These are phyloP conservation scores for Boletus rubroflammeus DNA, from an alignment of 768 basidiomycete genomes.

Conservation along the genomic window DNA sequence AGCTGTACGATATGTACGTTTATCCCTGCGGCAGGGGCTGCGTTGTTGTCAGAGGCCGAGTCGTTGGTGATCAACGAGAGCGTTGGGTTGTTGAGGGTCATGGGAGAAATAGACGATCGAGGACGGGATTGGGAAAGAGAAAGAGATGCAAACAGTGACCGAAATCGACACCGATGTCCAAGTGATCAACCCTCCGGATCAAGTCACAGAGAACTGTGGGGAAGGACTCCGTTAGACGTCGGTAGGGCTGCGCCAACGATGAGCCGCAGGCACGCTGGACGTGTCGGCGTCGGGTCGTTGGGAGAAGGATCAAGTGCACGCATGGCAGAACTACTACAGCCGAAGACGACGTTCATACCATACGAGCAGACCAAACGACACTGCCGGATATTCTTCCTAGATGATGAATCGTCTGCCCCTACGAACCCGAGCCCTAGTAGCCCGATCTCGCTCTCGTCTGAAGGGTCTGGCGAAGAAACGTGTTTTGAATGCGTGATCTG, in stretches of 20 bases:
- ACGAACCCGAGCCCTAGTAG: background rate
- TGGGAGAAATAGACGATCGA: slow-evolving; percentile 37
- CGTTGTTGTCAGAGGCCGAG: slow-evolving; percentile 16
- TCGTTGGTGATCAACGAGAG: slow-evolving; percentile 44
- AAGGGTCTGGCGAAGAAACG: slow-evolving; percentile 6
- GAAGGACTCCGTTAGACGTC: background rate
- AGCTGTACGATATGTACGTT: slow-evolving; percentile 60
- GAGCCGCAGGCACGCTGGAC: background rate
- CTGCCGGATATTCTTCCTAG: slow-evolving; percentile 25
- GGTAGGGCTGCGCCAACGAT: background rate
- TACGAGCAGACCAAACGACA: slow-evolving; percentile 25
- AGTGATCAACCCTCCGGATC: background rate
- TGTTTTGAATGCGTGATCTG: slow-evolving; percentile 54
- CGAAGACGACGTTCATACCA: slow-evolving; percentile 1
- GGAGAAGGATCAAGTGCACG: slow-evolving; percentile 7
- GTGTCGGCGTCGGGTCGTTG: background rate
- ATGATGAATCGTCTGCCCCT: slow-evolving; percentile 4
- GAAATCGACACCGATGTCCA: background rate
- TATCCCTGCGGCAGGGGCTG: slow-evolving; percentile 30
- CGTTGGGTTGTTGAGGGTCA: slow-evolving; percentile 41
- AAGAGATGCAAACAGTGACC: background rate
- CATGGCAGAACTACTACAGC: background rate
- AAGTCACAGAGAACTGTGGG: background rate
- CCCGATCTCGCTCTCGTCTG: background rate
- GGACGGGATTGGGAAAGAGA: slow-evolving; percentile 14